Evolutionary conservation across 2,329 filamentous ascomycete genomes (phyloP), one percentile per base, ranked within the genome.

Genomic region (Rhynchosporium agropyri): DNA sequence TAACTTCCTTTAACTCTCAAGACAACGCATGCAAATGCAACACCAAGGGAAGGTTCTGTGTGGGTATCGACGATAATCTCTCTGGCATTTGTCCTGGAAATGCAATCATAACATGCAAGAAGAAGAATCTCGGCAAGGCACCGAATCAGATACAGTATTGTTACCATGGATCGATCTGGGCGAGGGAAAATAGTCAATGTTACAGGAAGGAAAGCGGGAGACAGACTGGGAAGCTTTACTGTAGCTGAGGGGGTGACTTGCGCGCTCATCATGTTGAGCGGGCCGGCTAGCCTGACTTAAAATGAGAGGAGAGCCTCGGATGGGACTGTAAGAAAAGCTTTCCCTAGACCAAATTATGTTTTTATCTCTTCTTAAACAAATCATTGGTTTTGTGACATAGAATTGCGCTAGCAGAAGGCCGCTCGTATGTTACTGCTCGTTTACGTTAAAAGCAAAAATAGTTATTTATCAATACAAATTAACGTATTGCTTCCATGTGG

Each of bases 91-190:
- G 49, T 20, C 49, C 49, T 20, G 49, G 31, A 20, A n/a, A 53
- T 10, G 33, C 49, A 8, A 53, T 53, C 49, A 53, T 53, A 13
- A 53, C 31, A 10, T 53, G 49, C 49, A 53, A 38, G 49, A 38
- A 38, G 31, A 38, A 38, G 6, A 53, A 53, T 9, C 7, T 53
- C 12, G 15, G 49, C 31, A 38, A 38, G 8, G 10, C n/a, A 26
- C 49, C 49, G n/a, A 38, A 38, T 9, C 31, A 38, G 9, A 38
- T 38, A 2, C 49, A 53, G 31, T 53, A 53, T 26, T 53, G 49
- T 15, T 38, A 36, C 13, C 43, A 4, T 4, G 20, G 4, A 20
- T 38, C 31, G 1, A 4, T 38, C 15, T 38, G 33, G 49, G 49
- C 29, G 3, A 51, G 10, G 29, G 29, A 15, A 2, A 3, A 15